Evolutionary conservation across 1,139 yeast species (phyloP), one percentile per base, ranked within the genome.

Genomic region (Pichia sp.): DNA sequence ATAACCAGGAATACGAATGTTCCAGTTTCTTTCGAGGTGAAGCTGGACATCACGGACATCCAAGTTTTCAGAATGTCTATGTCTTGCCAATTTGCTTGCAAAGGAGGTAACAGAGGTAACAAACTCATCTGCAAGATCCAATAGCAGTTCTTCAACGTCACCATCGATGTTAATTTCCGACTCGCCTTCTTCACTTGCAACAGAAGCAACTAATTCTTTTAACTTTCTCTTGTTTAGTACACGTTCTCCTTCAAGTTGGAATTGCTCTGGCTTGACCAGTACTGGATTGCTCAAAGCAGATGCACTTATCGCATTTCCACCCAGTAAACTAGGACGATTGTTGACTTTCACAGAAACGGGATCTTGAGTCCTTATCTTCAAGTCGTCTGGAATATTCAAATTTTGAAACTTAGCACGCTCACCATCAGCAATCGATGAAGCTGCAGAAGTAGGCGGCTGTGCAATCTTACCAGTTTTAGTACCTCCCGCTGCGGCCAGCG

Each of bases 101-200:
- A 93, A 93, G 3, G 90, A 79, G 0, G 97, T 90, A 2, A 95
- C 96, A 51, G 88, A 85, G 16, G 88, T 81, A 14, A 93, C 95
- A 69, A 93, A 93, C 67, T 95, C 99, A 68, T 95, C 99, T 0
- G 99, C 98, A 57, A 93, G 75, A 69, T 95, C 99, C 50, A 95
- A 76, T 50, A 93, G 74, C 45, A 92, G 73, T 62, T 92, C 97
- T 69, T 93, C 98, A 16, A 92, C 98, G 70, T 93, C 97, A 34
- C 97, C 97, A 68, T 92, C 98, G 55, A 93, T 86, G n/a, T 81
- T 80, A 8, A 95, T 87, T 64, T 89, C 93, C 4, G 95, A 91
- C 64, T 89, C 95, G 33, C 93, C 92, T 69, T 87, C 91, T 68
- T 87, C 92, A 4, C 85, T 81, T 7, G 92, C 91, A 8, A 91